Percentiles rank a stretch among this genome's conserved stretches.
Conservation (phyloP, 495 filamentous ascomycete genomes). For the Neurospora cerealis region DNA sequence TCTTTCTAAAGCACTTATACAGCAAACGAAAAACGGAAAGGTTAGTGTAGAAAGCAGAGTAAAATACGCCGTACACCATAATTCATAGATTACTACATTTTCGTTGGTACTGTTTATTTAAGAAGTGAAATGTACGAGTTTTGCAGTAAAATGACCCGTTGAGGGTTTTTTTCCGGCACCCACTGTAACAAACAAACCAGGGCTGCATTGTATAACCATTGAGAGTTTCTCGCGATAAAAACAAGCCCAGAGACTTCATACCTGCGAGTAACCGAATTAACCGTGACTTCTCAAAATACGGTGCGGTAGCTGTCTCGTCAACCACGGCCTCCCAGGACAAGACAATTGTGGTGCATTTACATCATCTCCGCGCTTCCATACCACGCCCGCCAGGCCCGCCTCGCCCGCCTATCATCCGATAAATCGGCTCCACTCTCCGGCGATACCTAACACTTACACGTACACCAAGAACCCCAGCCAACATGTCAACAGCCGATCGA, state of each 20-base stretch:
- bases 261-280: not conserved
- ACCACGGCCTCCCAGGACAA: not conserved
- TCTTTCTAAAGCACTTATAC: too few species aligned
- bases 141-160: too few species aligned
- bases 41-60: too few species aligned
- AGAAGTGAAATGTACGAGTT: too few species aligned
- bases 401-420: not conserved
- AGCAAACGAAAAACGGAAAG: too few species aligned
- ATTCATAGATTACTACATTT: too few species aligned
- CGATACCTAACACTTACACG: not conserved
- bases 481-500: not conserved
- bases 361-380: not conserved
- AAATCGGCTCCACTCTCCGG: not conserved
- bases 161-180: too few species aligned
- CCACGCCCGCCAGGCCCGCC: not conserved
- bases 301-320: not conserved
- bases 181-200: too few species aligned
- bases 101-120: too few species aligned
- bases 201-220: too few species aligned
- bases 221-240: not conserved
- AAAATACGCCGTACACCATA: too few species aligned
- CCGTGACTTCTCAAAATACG: not conserved
- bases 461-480: not conserved
- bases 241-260: not conserved
- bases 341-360: not conserved